Evolutionary conservation across 2,329 filamentous ascomycete species (phyloP).

Genomic region (Penicillium sp.): DNA sequence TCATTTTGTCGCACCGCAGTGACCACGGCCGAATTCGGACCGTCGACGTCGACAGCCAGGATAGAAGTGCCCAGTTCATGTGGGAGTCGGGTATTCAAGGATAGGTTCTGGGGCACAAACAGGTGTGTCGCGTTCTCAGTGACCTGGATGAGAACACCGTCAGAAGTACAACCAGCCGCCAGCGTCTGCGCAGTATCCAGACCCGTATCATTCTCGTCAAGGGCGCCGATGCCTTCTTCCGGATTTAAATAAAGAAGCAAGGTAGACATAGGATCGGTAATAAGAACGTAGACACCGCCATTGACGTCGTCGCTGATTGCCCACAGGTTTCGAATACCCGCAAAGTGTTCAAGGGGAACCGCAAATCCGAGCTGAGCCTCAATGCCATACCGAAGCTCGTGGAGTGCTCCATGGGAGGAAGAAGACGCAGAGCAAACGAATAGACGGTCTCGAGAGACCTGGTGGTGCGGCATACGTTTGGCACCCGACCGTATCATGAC

Average conservation of each 20-base stretch:
- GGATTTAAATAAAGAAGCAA: constrained; percentile 37
- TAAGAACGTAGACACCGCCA: constrained; percentile 38
- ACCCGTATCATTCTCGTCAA: constrained; percentile 38
- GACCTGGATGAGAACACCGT: constrained; percentile 41
- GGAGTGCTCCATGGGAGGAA: constrained; percentile 55
- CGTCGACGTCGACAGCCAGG: constrained; percentile 31
- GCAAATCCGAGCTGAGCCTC: constrained; percentile 60
- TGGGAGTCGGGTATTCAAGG: constrained; percentile 21
- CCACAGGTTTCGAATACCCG: constrained; percentile 44
- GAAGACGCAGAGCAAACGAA: constrained; percentile 66
- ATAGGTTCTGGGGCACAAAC: constrained; percentile 21
- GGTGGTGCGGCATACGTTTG: constrained; percentile 11
- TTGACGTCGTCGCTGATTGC: constrained; percentile 34
- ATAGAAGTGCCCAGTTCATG: constrained; percentile 23
- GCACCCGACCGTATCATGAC: constrained; percentile 27
- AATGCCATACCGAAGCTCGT: constrained; percentile 65
- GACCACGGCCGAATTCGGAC: constrained; percentile 26
- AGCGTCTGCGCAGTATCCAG: constrained; percentile 44
- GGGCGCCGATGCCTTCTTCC: constrained; percentile 37
- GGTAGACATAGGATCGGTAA: constrained; percentile 42
- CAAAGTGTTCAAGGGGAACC: constrained; percentile 39
- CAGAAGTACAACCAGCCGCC: constrained; percentile 38
- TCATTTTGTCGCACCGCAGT: constrained; percentile 25
- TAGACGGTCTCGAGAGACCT: constrained; percentile 51
- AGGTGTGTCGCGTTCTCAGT: constrained; percentile 38